Percentiles rank a stretch among this genome's conserved stretches.
Evolutionary conservation across 495 filamentous ascomycete genomes (phyloP).

Genomic region (Daldinia concentrica): DNA sequence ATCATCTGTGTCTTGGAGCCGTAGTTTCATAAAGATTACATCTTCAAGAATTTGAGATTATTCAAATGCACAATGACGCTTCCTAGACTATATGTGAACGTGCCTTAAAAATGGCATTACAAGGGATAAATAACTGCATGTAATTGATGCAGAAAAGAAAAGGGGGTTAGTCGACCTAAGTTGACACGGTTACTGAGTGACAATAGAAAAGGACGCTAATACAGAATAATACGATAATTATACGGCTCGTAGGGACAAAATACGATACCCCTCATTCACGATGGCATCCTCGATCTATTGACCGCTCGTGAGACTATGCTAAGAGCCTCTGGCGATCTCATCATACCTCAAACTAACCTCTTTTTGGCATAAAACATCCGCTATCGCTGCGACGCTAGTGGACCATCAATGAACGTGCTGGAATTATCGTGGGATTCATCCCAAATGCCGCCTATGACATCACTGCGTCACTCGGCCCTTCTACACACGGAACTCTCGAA

Average conservation of each 20-base stretch:
- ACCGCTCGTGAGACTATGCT: constrained; percentile 15
- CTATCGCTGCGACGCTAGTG: constrained; percentile 17
- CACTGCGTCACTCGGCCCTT: constrained; percentile 30
- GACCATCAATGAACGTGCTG: neutral
- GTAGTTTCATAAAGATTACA: neutral
- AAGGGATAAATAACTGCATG: neutral
- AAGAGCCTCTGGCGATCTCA: constrained; percentile 41
- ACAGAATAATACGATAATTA: neutral
- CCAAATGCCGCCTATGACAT: constrained; percentile 28
- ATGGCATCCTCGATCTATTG: constrained; percentile 11
- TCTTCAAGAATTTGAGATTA: neutral
- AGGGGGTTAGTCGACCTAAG: constrained; percentile 17
- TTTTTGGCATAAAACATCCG: constrained; percentile 17
- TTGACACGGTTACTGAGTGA: neutral
- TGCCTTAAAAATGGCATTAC: neutral
- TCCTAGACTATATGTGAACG: neutral
- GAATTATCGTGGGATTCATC: constrained; percentile 29
- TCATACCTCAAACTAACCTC: constrained; percentile 33
- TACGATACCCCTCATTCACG: constrained; percentile 28
- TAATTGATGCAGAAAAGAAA: neutral
- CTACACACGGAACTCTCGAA: constrained; percentile 7
- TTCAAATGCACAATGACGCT: constrained; percentile 34
- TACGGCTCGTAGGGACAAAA: constrained; percentile 2
- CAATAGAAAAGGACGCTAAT: too few relatives aligned
- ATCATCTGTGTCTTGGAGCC: constrained; percentile 16